Percentiles rank a stretch among this genome's conserved stretches.
phyloP scores from a whole-genome alignment of 2,329 filamentous ascomycete genomes.

The Fusarium sulawesiense region DNA sequence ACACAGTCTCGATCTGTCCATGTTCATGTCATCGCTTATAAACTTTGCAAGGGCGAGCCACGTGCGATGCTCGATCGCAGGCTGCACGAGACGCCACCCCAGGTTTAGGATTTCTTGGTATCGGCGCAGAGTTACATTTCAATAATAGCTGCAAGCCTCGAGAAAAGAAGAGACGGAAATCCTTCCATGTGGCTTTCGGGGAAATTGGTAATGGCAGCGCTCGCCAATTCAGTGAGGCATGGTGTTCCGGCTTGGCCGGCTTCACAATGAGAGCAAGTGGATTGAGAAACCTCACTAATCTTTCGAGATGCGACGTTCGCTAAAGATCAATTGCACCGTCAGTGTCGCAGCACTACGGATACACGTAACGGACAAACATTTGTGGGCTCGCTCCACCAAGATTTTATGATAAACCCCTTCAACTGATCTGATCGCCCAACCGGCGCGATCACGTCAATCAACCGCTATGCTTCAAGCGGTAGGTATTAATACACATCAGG shows the following conservation, averaged over 20 bases:
- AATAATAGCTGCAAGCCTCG: not conserved
- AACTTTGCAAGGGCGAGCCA: constrained; percentile 23
- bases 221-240: not conserved
- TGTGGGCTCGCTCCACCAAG: not conserved
- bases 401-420: not conserved
- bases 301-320: not conserved
- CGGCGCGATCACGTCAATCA: not conserved
- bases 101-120: constrained; percentile 1
- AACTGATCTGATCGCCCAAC: not conserved
- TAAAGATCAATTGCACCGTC: not conserved
- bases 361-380: not conserved
- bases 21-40: constrained; percentile 17
- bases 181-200: not conserved
- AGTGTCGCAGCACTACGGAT: not conserved
- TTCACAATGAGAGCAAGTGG: not conserved
- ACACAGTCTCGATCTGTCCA: constrained; percentile 15
- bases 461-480: not conserved
- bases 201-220: not conserved
- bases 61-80: constrained; percentile 14
- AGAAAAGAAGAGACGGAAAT: not conserved
- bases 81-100: constrained; percentile 9
- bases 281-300: not conserved
- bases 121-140: not conserved
- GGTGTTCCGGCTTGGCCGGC: not conserved
- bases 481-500: not conserved